Evolutionary conservation across 2,329 filamentous ascomycete species (phyloP), one percentile per base, ranked within the genome.

Genomic region (Didymella segeticola): DNA sequence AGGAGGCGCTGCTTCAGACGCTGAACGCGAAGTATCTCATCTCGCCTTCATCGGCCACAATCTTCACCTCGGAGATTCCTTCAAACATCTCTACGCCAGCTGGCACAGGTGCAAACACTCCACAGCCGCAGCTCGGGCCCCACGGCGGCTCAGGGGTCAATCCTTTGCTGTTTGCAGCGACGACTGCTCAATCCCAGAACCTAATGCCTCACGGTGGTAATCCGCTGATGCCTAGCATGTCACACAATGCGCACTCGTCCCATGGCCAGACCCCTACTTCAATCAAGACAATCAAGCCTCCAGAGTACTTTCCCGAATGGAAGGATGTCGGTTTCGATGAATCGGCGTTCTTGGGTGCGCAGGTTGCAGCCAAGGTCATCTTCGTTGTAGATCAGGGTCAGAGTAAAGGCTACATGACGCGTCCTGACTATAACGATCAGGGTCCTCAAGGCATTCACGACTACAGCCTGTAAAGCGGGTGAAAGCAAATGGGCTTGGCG

Each of bases 21-120:
- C 84, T 99, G 29, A 85, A 85, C 30, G 84, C 88, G 42, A 92
- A 93, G 61, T 95, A 96, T 74, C 84, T 97, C 47, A 87, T 99
- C 62, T 96, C 93, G 2, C 95, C 95, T 0, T 93, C 89, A 23
- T 93, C 91, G 1, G 92, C 91, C 43, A 97, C 93, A 34, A 98
- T 98, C 68, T 98, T 98, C 81, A 96, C 93, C 29, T 96, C 92
- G 19, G 95, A 99, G 75, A 86, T 98, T 30, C 95, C 95, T 7
- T 97, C 92, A 8, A 93, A 95, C 76, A 85, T 97, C 71, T 92
- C 90, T 25, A 98, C 95, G 0, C 95, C 95, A 1, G 84, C 89
- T 10, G 93, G 91, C 17, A 98, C 93, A 1, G 93, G 93, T 27
- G 86, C 92, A 14, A 95, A 96, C 75, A 98, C 93, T 1, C 96